These are phyloP conservation scores for Trichoderma oligosporum DNA, from an alignment of 2,329 filamentous ascomycete genomes.

Conservation along the genomic window DNA sequence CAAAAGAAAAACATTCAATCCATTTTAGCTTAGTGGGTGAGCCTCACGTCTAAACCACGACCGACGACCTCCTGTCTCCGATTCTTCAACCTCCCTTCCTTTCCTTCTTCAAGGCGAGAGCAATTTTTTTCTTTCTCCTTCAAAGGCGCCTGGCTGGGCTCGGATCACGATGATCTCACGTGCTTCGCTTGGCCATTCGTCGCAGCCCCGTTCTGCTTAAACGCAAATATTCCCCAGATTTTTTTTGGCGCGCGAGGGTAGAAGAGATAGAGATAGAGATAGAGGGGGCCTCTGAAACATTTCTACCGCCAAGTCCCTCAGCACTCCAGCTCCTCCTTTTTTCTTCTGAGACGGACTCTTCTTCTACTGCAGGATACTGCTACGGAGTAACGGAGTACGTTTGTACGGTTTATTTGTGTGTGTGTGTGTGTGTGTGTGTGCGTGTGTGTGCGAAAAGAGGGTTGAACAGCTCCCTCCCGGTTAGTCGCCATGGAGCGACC, in stretches of 20 bases:
- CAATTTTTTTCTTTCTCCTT: constrained; percentile 20
- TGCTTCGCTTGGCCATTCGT: constrained; percentile 24
- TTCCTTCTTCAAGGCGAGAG: neutral
- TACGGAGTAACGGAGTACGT: neutral
- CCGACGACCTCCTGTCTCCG: constrained; percentile 1
- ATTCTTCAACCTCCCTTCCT: neutral
- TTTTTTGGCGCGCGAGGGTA: constrained; percentile 13
- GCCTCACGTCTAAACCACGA: constrained; percentile 13
- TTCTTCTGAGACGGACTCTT: neutral
- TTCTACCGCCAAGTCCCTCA: constrained; percentile 19
- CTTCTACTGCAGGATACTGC: neutral
- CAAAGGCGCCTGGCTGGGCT: constrained; percentile 4
- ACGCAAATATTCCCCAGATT: constrained; percentile 17
- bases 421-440: neutral
- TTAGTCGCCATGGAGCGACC: constrained; percentile 34
- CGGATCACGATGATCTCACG: constrained; percentile 32
- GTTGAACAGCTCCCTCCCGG: constrained; percentile 19
- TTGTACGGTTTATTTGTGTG: neutral
- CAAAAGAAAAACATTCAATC: neutral
- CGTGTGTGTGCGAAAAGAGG: neutral
- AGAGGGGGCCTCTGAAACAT: constrained; percentile 32
- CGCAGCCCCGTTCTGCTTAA: constrained; percentile 33
- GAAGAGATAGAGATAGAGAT: constrained; percentile 21
- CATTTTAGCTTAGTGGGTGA: neutral
- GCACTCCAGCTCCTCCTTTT: constrained; percentile 15